Base-by-base conservation (phyloP, 2,329 filamentous ascomycete genomes). In the Beauveria varroae region DNA sequence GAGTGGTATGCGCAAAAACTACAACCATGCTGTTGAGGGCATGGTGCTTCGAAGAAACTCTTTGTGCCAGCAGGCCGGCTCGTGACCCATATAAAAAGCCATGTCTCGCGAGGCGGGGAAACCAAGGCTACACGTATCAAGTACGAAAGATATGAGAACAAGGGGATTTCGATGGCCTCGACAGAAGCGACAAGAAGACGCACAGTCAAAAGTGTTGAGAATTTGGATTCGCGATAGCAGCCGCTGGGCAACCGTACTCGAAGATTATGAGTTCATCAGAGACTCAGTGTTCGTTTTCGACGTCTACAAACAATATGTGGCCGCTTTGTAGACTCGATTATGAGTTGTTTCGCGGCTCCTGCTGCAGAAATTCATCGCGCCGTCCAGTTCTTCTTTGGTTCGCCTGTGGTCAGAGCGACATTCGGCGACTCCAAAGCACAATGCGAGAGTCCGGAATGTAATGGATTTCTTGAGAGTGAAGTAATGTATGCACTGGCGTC, bases 331-430 rank as follows among this genome's bases (percentile, higher is more conserved):
- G 22, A 30, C 5, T 37, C 43, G 26, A 47, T 60, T 1, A 40
- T 41, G 16, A 14, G 20, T 3, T 55, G 51, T 49, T 37, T 22
- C 57, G 26, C 34, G 5, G 24, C 41, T 10, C 7, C 51, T 30
- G 26, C 20, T 41, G 6, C 20, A 14, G 41, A 47, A 9, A n/a
- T 43, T 16, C 20, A 16, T 12, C 28, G 24, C 18, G 20, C 41
- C 20, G 43, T 50, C 10, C 22, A 49, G 18, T 30, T n/a, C 6
- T 61, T 61, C 24, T 55, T 61, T 14, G 30, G 41, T 12, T 61
- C 58, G 43, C 58, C 58, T 6, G 43, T 61, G 20, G 58, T 61
- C 10, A 44, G 24, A 14, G 41, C 58, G 10, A 51, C 58, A n/a
- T 61, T 55, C 43, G 44, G 43, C 22, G 20, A 41, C 3, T 61